Evolutionary conservation across 2,329 filamentous ascomycete species (phyloP), one percentile per base, ranked within the genome.

Genomic region (Penicillium sp.): DNA sequence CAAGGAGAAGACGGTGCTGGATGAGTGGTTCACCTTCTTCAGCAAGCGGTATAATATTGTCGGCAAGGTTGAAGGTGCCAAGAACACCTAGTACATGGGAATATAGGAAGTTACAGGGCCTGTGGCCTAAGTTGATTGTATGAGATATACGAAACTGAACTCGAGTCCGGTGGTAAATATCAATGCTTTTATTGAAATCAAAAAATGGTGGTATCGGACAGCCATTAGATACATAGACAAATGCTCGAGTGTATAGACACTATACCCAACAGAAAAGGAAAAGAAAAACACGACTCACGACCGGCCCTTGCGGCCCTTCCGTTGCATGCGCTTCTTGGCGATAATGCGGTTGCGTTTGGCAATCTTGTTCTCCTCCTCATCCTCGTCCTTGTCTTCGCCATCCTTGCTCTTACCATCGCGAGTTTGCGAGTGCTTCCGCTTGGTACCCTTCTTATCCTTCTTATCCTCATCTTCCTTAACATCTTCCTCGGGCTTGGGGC

Each of bases 21-120:
- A 91, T 44, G 93, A 98, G 68, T 98, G 93, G 93, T 82, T 85
- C 54, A 95, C 86, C 1, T 98, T 95, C 72, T 98, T 98, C 71
- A 88, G 86, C 57, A 98, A 97, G 75, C 79, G 93, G 47, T 98
- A 98, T 74, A 97, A 95, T 61, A 80, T 97, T 43, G 71, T 74
- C 32, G 72, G 72, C 35, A 73, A 72, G 60, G 70, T 74, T 7
- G 56, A 68, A 53, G 67, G 63, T 40, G 68, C 67, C 14, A 64
- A 59, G 34, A 71, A 70, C 51, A 61, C 60, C 36, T 69, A 50
- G 57, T n/a, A 23, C 11, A 10, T 6, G 11, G 24, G 13, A 14
- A 37, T 24, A 8, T 24, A 22, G 22, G 22, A 37, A 18, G 18
- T 34, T 6, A 18, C 14, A 18, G 16, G 14, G 14, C 40, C 4